A percentile compares a stretch with the other conserved stretches of the same genome.
Conservation (phyloP, 441 rosid genomes). For the Gossypium schwendimanii region DNA sequence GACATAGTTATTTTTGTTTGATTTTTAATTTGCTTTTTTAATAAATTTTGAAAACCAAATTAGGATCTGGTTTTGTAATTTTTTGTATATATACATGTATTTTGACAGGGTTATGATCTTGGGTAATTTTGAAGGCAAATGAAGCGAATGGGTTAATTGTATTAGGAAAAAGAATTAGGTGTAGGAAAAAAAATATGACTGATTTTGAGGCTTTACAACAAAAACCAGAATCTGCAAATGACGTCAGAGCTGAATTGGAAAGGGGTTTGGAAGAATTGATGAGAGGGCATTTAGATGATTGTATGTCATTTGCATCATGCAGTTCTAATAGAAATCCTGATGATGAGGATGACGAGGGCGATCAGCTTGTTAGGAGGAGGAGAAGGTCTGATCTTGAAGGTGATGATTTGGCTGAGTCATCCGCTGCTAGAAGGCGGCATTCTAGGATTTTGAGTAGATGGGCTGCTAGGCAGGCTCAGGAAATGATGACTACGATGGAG, state of each 20-base stretch:
- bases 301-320: conserved; percentile 67
- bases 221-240: conserved; percentile 54
- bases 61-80: conserved; percentile 15
- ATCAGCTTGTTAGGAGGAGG: conserved; percentile 66
- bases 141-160: neutral
- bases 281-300: conserved; percentile 78
- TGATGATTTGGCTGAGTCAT: conserved; percentile 76
- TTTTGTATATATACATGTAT: neutral
- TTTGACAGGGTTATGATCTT: neutral
- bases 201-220: conserved; percentile 64
- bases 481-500: conserved; percentile 85
- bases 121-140: neutral
- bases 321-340: conserved; percentile 51
- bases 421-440: conserved; percentile 66
- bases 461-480: conserved; percentile 89
- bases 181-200: conserved; percentile 39
- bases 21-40: neutral
- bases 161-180: neutral
- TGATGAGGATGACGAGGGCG: conserved; percentile 65
- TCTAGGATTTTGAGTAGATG: conserved; percentile 66
- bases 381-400: conserved; percentile 79
- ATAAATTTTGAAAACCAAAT: conserved; percentile 2
- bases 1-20: neutral
- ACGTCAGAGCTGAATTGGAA: conserved; percentile 49
- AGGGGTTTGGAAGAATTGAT: conserved; percentile 65